These are phyloP conservation scores for Nitzschia sp. DNA, from an alignment of 108 stramenopile genomes.

Conservation along the genomic window DNA sequence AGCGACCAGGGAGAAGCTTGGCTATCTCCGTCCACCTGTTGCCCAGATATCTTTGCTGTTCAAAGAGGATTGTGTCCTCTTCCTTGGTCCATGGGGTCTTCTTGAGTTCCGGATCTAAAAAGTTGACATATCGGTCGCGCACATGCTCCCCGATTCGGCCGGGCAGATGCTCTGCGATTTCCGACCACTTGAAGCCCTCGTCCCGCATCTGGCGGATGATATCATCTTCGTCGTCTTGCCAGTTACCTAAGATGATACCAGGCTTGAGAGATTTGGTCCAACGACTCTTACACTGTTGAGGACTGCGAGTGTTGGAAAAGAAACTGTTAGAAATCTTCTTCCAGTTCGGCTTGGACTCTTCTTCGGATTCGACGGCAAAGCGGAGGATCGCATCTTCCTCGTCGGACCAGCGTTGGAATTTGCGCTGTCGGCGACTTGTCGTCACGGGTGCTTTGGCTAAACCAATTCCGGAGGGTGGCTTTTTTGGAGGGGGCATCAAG, in stretches of 20 bases:
- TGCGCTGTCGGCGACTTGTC: not conserved
- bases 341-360: slow-evolving; percentile 19
- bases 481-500: not conserved
- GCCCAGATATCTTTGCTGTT: slow-evolving; percentile 61
- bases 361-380: slow-evolving; percentile 18
- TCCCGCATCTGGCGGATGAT: slow-evolving; percentile 55
- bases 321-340: slow-evolving; percentile 26
- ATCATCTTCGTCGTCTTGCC: slow-evolving; percentile 77
- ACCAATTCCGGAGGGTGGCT: not conserved
- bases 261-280: slow-evolving; percentile 91
- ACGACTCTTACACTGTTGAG: slow-evolving; percentile 88
- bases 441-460: not conserved
- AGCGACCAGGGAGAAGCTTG: slow-evolving; percentile 87
- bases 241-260: slow-evolving; percentile 85
- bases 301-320: slow-evolving; percentile 56
- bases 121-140: slow-evolving; percentile 93
- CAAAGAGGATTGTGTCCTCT: slow-evolving; percentile 75
- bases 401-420: slow-evolving; percentile 38
- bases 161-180: slow-evolving; percentile 78
- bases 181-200: slow-evolving; percentile 53
- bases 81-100: slow-evolving; percentile 80
- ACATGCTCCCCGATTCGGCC: slow-evolving; percentile 95
- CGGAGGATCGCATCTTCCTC: slow-evolving; percentile 39
- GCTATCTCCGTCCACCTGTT: slow-evolving; percentile 90
- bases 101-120: slow-evolving; percentile 87